Conservation (phyloP, 345 rosid genomes). For the Syzygium aromaticum region DNA sequence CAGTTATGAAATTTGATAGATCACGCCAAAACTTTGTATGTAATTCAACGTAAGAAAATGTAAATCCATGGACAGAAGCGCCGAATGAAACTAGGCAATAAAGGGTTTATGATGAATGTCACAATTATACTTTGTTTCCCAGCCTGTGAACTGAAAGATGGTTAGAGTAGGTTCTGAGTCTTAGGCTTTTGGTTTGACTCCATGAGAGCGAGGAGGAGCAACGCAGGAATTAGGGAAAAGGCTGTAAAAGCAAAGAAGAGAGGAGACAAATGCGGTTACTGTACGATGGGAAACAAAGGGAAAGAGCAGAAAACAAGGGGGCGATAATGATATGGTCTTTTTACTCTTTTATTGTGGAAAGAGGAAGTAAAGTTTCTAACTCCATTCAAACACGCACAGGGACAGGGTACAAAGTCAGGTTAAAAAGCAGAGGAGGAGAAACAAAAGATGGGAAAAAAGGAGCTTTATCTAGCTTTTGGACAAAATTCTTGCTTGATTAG, state of each 20-base stretch:
- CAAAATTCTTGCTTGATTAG: background rate
- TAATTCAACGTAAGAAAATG: background rate
- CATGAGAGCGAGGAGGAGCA: background rate
- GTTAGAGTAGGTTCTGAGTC: background rate
- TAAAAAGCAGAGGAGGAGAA: background rate
- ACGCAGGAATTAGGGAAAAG: background rate
- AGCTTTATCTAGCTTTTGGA: background rate
- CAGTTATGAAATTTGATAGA: background rate
- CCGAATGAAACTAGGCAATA: background rate
- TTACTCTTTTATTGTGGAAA: background rate
- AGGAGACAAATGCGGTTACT: background rate
- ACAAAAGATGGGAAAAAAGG: background rate
- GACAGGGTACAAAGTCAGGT: background rate
- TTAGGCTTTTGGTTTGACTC: background rate
- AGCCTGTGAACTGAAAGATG: background rate
- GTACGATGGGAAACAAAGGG: background rate
- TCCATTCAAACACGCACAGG: background rate
- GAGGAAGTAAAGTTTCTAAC: background rate
- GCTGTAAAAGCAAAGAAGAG: background rate
- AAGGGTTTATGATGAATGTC: background rate
- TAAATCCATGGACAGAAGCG: background rate
- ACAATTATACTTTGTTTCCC: background rate
- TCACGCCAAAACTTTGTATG: background rate
- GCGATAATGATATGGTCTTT: background rate
- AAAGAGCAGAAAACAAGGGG: background rate